Evolutionary conservation across 345 rosid species (phyloP).

Genomic region (Gossypium thurberi): DNA sequence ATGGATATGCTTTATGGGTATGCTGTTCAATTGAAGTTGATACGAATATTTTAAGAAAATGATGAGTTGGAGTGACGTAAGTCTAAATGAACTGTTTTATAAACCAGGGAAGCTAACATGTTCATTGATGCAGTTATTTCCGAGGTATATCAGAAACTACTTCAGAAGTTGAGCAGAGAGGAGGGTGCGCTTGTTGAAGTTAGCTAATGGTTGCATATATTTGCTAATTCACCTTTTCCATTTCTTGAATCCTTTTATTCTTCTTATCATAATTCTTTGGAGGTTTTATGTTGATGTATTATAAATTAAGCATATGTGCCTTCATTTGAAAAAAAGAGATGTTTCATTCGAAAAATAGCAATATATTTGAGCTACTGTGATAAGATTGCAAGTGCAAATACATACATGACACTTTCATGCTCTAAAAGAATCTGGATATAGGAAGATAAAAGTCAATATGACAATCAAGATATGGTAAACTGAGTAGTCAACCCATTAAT

Average conservation of each 20-base stretch:
- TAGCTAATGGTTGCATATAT: not conserved
- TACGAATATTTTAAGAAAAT: not conserved
- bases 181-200: slow-evolving; percentile 67
- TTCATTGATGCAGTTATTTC: slow-evolving; percentile 42
- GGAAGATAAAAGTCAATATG: no score
- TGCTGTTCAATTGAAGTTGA: not conserved
- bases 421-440: no score
- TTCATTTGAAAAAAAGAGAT: no score
- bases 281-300: not conserved
- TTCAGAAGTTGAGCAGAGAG: slow-evolving; percentile 49
- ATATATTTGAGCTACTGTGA: no score
- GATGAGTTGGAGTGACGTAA: not conserved
- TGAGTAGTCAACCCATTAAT: no score
- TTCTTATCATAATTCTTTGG: not conserved
- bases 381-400: no score
- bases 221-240: not conserved
- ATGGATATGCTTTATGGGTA: no score
- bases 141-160: slow-evolving; percentile 47
- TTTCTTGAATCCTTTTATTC: not conserved
- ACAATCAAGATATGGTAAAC: no score
- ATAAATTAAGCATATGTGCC: not conserved
- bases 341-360: no score
- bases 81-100: not conserved
- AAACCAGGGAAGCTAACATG: not conserved
- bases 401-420: no score